Evolutionary conservation across 1,139 yeast species (phyloP).

Genomic region (Suhomyces maxii): DNA sequence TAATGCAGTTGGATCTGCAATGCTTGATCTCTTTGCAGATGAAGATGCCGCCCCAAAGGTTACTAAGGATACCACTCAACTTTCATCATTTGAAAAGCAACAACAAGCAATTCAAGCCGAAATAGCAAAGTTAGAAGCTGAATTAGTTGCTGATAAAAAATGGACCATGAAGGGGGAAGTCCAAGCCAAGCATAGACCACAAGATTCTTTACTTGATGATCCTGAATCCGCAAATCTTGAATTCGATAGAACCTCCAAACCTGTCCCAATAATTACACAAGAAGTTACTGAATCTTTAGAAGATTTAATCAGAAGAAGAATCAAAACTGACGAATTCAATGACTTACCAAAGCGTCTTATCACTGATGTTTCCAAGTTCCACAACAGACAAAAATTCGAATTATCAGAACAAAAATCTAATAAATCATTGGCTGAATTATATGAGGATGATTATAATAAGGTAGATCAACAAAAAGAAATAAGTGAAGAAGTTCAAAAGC

Average conservation of each 20-base stretch:
- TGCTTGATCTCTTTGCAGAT: constrained; percentile 62
- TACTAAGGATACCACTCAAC: constrained; percentile 28
- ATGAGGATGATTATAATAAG: constrained; percentile 78
- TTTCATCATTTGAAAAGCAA: constrained; percentile 83
- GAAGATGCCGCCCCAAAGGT: constrained; percentile 39
- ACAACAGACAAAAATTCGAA: constrained; percentile 52
- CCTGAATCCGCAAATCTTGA: constrained; percentile 38
- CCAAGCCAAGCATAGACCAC: constrained; percentile 75
- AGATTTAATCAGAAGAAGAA: constrained; percentile 82
- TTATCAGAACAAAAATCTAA: constrained; percentile 82
- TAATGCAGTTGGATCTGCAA: constrained; percentile 56
- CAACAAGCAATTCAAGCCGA: constrained; percentile 75
- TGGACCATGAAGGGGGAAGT: constrained; percentile 97
- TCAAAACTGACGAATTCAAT: constrained; percentile 73
- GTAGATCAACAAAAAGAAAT: constrained; percentile 43
- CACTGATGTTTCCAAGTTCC: constrained; percentile 62
- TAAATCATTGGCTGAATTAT: constrained; percentile 87
- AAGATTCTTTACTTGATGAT: constrained; percentile 65
- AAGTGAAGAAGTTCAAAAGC: constrained; percentile 63
- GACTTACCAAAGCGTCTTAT: constrained; percentile 76
- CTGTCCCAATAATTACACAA: constrained; percentile 87
- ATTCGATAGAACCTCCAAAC: constrained; percentile 48
- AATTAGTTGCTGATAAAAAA: constrained; percentile 83
- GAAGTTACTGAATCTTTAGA: constrained; percentile 85
- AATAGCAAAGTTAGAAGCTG: constrained; percentile 77